Percentiles rank a stretch among this genome's conserved stretches.
phyloP scores from a whole-genome alignment of 2,329 filamentous ascomycete species.

The Furcasterigmium furcatum region DNA sequence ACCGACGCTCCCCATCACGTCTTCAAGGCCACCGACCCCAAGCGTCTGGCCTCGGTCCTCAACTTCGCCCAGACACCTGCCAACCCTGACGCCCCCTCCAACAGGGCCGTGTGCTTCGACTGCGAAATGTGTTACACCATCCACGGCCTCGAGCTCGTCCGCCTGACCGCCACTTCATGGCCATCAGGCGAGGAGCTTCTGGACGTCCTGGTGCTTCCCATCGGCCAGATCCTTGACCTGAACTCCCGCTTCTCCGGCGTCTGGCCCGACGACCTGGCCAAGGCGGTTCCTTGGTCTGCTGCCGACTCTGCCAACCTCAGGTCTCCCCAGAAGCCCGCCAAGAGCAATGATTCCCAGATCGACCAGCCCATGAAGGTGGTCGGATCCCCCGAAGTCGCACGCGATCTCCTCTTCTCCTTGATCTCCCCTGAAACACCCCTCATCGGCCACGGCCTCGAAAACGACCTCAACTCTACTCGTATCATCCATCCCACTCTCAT shows the following conservation, averaged over 20 bases:
- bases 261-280: conserved; percentile 69
- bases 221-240: conserved; percentile 82
- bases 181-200: conserved; percentile 71
- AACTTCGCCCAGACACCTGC: conserved; percentile 78
- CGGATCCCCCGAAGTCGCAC: conserved; percentile 69
- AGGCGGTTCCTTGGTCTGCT: conserved; percentile 56
- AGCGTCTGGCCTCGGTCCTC: conserved; percentile 71
- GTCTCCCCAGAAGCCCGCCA: conserved; percentile 14
- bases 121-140: conserved; percentile 98
- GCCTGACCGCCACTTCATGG: conserved; percentile 87
- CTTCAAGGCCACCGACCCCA: conserved; percentile 77
- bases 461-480: conserved; percentile 83
- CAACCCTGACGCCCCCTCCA: conserved; percentile 47
- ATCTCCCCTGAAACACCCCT: conserved; percentile 76
- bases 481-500: conserved; percentile 82
- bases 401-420: conserved; percentile 71
- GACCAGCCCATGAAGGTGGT: conserved; percentile 63
- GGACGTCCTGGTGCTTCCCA: conserved; percentile 80
- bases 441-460: conserved; percentile 92
- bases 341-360: conserved; percentile 9
- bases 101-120: conserved; percentile 78
- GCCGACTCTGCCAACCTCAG: conserved; percentile 14
- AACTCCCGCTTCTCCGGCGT: conserved; percentile 94
- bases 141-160: conserved; percentile 81
- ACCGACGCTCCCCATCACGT: conserved; percentile 71